Conservation (phyloP, 176 grass and related monocot genomes). For the Calamus simplicifolius region DNA sequence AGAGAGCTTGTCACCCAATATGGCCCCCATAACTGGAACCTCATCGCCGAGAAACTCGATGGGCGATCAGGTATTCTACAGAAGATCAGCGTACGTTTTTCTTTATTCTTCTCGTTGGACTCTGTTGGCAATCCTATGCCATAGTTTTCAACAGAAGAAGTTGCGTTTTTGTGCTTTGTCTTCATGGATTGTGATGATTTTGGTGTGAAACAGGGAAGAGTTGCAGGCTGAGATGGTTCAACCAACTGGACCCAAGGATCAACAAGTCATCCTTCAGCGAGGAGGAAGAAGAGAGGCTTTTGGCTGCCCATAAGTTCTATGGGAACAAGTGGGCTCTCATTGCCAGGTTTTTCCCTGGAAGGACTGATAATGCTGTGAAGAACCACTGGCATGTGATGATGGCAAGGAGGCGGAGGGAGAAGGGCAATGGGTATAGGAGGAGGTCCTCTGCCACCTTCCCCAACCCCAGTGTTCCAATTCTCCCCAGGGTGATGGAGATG, state of each 20-base stretch:
- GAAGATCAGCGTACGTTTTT: too few species aligned
- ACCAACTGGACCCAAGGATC: slow-evolving; percentile 22
- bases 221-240: slow-evolving; percentile 24
- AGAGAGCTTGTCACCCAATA: slow-evolving; percentile 2
- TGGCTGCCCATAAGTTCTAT: slow-evolving; percentile 1
- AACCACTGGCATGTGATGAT: slow-evolving; percentile 27
- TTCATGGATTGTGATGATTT: too few species aligned
- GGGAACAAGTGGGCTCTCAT: slow-evolving; percentile 22
- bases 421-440: slow-evolving; percentile 1
- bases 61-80: slow-evolving; percentile 10
- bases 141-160: too few species aligned
- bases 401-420: slow-evolving; percentile 11
- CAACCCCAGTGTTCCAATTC: too few species aligned
- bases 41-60: slow-evolving; percentile 7
- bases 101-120: too few species aligned
- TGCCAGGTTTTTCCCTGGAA: slow-evolving; percentile 15
- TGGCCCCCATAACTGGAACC: slow-evolving; percentile 16
- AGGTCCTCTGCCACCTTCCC: not conserved
- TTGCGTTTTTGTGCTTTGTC: too few species aligned
- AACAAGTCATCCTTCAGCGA: slow-evolving; percentile 8
- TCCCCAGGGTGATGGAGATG: not conserved
- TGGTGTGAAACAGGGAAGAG: slow-evolving; percentile 14
- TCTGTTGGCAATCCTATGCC: too few species aligned
- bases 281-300: slow-evolving; percentile 17
- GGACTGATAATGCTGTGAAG: slow-evolving; percentile 24